phyloP scores from a whole-genome alignment of 805 yeast genomes.

The Brettanomyces anomalus region DNA sequence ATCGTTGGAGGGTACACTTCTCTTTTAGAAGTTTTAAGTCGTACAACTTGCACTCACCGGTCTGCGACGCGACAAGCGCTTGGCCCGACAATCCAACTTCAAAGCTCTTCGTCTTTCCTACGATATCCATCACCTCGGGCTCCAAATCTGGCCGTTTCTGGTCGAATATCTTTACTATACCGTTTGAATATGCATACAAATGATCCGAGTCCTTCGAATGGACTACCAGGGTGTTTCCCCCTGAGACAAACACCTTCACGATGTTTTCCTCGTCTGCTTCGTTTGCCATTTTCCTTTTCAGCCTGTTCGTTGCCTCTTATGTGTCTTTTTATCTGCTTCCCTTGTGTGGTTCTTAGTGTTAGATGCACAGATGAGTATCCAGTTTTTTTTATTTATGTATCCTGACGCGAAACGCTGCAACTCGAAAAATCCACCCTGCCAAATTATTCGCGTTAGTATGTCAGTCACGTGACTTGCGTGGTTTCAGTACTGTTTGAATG shows the following conservation, averaged over 20 bases:
- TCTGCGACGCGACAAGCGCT: slow-evolving; percentile 18
- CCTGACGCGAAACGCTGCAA: too few relatives aligned
- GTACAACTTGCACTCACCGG: slow-evolving; percentile 36
- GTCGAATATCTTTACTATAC: slow-evolving; percentile 46
- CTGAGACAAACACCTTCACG: slow-evolving; percentile 23
- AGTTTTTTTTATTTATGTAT: too few relatives aligned
- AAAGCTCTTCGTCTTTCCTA: slow-evolving; percentile 37
- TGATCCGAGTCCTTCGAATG: slow-evolving; percentile 20
- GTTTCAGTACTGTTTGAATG: too few relatives aligned
- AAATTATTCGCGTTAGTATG: too few relatives aligned
- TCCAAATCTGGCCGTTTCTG: slow-evolving; percentile 43
- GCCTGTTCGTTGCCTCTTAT: too few relatives aligned
- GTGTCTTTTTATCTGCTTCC: too few relatives aligned
- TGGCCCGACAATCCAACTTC: slow-evolving; percentile 14
- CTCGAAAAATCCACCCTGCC: too few relatives aligned
- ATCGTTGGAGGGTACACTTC: slow-evolving; percentile 30
- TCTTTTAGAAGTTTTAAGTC: slow-evolving; percentile 21
- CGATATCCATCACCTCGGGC: slow-evolving; percentile 49
- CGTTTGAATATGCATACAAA: slow-evolving; percentile 45
- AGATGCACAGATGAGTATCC: too few relatives aligned
- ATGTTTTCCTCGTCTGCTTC: slow-evolving; percentile 15
- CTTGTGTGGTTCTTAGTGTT: too few relatives aligned
- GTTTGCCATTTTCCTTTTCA: too few relatives aligned
- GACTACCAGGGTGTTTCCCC: slow-evolving; percentile 17
- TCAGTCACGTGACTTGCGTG: too few relatives aligned